Conservation (phyloP, 495 filamentous ascomycete species). For the Astrothelium subdiscretum region DNA sequence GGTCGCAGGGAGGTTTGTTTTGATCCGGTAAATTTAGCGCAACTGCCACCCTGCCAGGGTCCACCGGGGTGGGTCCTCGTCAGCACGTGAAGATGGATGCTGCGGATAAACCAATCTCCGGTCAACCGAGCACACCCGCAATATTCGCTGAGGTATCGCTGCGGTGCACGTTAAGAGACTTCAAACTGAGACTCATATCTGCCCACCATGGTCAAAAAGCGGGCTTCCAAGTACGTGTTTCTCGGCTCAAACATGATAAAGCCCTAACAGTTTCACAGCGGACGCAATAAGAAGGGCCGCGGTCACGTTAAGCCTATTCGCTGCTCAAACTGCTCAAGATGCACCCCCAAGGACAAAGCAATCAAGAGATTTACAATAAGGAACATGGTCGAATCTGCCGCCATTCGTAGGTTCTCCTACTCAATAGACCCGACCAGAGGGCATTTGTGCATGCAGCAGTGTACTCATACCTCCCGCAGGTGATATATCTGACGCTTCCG, state of each 20-base stretch:
- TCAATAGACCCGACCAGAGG: neutral
- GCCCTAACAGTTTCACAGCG: constrained; percentile 43
- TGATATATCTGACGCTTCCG: constrained; percentile 99
- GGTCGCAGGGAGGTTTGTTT: neutral
- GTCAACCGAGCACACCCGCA: neutral
- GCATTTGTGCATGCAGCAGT: neutral
- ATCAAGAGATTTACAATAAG: constrained; percentile 99
- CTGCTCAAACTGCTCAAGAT: constrained; percentile 99
- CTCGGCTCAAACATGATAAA: constrained; percentile 7
- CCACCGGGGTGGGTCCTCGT: neutral
- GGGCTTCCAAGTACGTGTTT: constrained; percentile 78
- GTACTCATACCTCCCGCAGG: constrained; percentile 41
- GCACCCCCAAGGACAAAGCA: constrained; percentile 99
- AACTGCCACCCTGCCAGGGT: neutral
- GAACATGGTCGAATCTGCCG: constrained; percentile 99
- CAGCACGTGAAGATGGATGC: neutral
- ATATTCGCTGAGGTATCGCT: neutral
- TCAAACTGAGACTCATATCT: neutral
- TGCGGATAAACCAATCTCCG: neutral
- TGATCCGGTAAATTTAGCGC: neutral
- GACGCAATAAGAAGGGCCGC: constrained; percentile 99
- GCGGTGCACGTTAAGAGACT: too few species aligned
- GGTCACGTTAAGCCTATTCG: constrained; percentile 99
- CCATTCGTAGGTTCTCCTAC: constrained; percentile 77
- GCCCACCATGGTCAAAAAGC: constrained; percentile 99